phyloP scores from a whole-genome alignment of 2,329 filamentous ascomycete genomes.

The Epichloe brachyelytri region DNA sequence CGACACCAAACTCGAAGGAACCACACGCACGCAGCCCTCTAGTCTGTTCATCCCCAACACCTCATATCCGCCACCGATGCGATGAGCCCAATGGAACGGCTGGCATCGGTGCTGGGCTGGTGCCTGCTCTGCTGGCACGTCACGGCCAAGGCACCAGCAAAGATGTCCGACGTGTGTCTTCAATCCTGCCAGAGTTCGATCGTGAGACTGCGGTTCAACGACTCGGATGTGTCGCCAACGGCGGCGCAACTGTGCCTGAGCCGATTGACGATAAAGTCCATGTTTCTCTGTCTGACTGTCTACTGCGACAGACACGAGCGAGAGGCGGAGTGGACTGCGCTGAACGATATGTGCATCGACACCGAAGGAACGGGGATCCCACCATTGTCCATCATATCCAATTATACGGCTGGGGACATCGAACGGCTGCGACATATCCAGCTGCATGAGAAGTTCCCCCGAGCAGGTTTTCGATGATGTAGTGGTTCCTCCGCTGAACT shows the following conservation, averaged over 20 bases:
- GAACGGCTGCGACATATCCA: slow-evolving; percentile 17
- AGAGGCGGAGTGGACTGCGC: slow-evolving; percentile 10
- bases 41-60: background rate
- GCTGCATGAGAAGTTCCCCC: slow-evolving; percentile 12
- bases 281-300: slow-evolving; percentile 24
- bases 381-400: slow-evolving; percentile 20
- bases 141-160: background rate
- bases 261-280: slow-evolving; percentile 15
- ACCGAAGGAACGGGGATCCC: slow-evolving; percentile 17
- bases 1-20: background rate
- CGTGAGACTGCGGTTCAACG: slow-evolving; percentile 17
- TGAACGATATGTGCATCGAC: slow-evolving; percentile 24
- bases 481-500: slow-evolving; percentile 21
- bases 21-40: background rate
- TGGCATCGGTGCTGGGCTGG: slow-evolving; percentile 5
- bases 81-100: background rate
- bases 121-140: background rate
- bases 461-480: slow-evolving; percentile 14
- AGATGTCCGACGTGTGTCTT: slow-evolving; percentile 13
- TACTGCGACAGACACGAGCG: slow-evolving; percentile 20
- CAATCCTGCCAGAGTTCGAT: slow-evolving; percentile 20
- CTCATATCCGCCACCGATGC: slow-evolving; percentile 1
- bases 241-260: slow-evolving; percentile 18
- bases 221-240: slow-evolving; percentile 11
- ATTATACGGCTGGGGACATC: slow-evolving; percentile 23